Base-by-base conservation (phyloP, 306 rosid species). In the Pterocarpus santalinus region DNA sequence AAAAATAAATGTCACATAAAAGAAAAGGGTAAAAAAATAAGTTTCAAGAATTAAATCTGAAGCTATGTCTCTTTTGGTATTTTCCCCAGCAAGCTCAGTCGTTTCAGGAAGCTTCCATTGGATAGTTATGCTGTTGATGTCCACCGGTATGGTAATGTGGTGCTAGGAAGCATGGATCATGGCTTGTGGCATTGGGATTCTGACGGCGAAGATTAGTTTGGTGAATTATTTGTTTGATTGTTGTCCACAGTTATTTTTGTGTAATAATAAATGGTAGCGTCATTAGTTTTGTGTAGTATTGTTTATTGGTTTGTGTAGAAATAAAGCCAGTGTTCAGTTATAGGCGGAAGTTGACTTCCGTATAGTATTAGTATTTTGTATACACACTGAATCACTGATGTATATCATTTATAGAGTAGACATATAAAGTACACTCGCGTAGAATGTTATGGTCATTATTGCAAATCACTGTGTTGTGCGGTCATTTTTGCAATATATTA, bases 91-190 rank as follows among this genome's bases (percentile, higher is more conserved):
- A 64, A 79, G 73, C 55, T 85, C 88, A n/a, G 80, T 75, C 7
- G 35, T 87, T 30, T 85, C 78, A 46, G 90, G 94, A 80, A 85
- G 87, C 49, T 76, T 88, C 72, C 82, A 81, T 38, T 77, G 90
- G 92, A 75, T 84, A 34, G 78, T 80, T 61, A 64, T 85, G 74
- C 46, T 85, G 83, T 65, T 89, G 86, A 75, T 90, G 64, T 85
- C 88, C 0, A 62, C 83, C 32, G 90, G 89, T 22, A 28, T 88
- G 85, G 83, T 76, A 41, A 39, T 90, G 86, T 86, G 89, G 90
- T 88, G 74, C 76, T 87, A 88, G 82, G 30, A 76, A 0, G 28
- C 15, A 5, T 17, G 41, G 43, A 58, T 52, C 46, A 69, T 16
- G 51, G 8, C n/a, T 43, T 52, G 69, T 65, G 72, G 58, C 49